phyloP scores from a whole-genome alignment of 108 stramenopile genomes.

The Discostella stelligeroides region DNA sequence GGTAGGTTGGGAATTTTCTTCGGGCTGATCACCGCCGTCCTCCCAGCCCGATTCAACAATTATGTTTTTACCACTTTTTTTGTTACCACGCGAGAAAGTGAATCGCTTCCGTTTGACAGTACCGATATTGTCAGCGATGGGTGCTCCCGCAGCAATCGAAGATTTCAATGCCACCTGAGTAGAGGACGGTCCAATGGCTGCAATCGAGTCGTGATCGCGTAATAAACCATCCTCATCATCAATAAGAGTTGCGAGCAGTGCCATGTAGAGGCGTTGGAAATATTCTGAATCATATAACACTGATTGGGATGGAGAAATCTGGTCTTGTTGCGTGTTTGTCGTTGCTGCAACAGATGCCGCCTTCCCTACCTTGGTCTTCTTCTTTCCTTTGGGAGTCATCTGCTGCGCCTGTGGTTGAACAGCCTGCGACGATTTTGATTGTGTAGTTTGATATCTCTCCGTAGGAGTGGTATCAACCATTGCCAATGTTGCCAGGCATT shows the following conservation, averaged over 20 bases:
- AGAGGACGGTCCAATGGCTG: no score
- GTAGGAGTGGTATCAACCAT: no score
- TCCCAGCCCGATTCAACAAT: no score
- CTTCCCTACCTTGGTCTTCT: no score
- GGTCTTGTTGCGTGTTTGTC: no score
- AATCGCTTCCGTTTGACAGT: constrained; percentile 38
- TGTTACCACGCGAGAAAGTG: constrained; percentile 34
- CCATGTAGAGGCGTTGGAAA: constrained; percentile 38
- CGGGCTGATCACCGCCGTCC: not conserved
- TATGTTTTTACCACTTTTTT: not conserved
- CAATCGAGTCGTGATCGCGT: constrained; percentile 26
- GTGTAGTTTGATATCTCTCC: no score
- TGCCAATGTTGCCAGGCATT: constrained; percentile 19
- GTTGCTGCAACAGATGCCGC: no score
- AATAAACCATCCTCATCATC: constrained; percentile 43
- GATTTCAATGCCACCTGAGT: not conserved
- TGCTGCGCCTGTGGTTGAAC: no score
- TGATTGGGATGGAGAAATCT: no score
- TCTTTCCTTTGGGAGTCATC: no score
- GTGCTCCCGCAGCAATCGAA: no score
- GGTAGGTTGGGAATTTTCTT: not conserved
- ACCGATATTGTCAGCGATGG: no score
- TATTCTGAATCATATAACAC: constrained; percentile 44
- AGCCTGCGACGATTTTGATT: not conserved
- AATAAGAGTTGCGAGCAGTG: constrained; percentile 38